Evolutionary conservation across 345 rosid species (phyloP).

Genomic region (Eucalyptus curtisii): DNA sequence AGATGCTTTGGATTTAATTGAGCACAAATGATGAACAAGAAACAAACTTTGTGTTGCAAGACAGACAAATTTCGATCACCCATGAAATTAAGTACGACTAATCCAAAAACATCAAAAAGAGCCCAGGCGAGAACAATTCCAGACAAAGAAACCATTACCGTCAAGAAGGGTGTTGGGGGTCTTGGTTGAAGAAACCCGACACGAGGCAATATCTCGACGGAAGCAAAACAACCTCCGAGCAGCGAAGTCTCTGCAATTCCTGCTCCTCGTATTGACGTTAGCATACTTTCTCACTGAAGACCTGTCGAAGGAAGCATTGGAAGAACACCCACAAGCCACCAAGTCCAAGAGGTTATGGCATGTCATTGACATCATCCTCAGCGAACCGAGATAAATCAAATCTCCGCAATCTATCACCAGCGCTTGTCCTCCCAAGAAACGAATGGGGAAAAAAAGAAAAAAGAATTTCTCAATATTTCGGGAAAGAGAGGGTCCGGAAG

Average conservation of each 20-base stretch:
- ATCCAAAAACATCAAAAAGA: neutral
- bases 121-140: neutral
- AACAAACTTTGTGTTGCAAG: neutral
- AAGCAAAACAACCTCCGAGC: slow-evolving; percentile 34
- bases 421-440: neutral
- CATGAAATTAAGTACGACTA: neutral
- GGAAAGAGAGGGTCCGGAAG: neutral
- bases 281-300: slow-evolving; percentile 11
- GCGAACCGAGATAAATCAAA: slow-evolving; percentile 12
- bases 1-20: neutral
- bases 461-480: neutral
- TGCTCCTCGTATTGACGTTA: slow-evolving; percentile 12
- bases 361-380: slow-evolving; percentile 59
- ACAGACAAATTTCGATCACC: neutral
- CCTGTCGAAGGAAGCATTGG: slow-evolving; percentile 34
- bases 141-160: slow-evolving; percentile 21
- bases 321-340: slow-evolving; percentile 52
- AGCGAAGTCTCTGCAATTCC: slow-evolving; percentile 9
- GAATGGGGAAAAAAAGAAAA: neutral
- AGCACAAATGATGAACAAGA: neutral
- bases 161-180: slow-evolving; percentile 35
- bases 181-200: slow-evolving; percentile 52
- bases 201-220: slow-evolving; percentile 25
- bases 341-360: slow-evolving; percentile 58
- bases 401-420: neutral